These are phyloP conservation scores for Mimosa bimucronata DNA, from an alignment of 306 rosid genomes.

Conservation along the genomic window DNA sequence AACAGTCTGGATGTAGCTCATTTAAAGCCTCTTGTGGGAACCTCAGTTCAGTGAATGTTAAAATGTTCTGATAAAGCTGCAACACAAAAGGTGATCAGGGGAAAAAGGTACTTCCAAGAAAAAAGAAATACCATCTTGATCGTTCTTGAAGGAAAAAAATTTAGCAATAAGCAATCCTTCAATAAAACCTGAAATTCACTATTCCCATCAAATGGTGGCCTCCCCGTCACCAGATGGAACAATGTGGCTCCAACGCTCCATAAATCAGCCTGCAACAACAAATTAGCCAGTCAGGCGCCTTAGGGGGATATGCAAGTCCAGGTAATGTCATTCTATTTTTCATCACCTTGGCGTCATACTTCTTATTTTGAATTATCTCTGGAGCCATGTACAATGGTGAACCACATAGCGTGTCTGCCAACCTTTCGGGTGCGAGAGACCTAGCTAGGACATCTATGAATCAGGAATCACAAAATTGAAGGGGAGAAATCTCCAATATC, in stretches of 20 bases:
- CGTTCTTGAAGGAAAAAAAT: not conserved
- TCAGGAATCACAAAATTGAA: slow-evolving; percentile 35
- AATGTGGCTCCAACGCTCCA: slow-evolving; percentile 99
- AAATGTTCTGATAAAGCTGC: slow-evolving; percentile 90
- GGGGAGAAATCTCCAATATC: not conserved
- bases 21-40: slow-evolving; percentile 75
- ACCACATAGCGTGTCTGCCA: slow-evolving; percentile 95
- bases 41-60: slow-evolving; percentile 65
- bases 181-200: slow-evolving; percentile 73
- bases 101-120: slow-evolving; percentile 5
- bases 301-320: slow-evolving; percentile 3
- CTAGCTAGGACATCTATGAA: slow-evolving; percentile 62
- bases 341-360: slow-evolving; percentile 90
- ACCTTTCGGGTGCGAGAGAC: slow-evolving; percentile 68
- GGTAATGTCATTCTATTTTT: slow-evolving; percentile 29
- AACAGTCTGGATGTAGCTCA: slow-evolving; percentile 72
- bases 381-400: slow-evolving; percentile 99
- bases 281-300: not conserved
- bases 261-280: slow-evolving; percentile 86
- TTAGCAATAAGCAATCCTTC: not conserved
- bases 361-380: slow-evolving; percentile 71
- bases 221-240: slow-evolving; percentile 88
- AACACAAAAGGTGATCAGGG: slow-evolving; percentile 40
- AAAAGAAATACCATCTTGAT: slow-evolving; percentile 1
- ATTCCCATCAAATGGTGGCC: slow-evolving; percentile 87